Base-by-base conservation (phyloP, 106 monocot genomes). In the Hemerocallis citrina region DNA sequence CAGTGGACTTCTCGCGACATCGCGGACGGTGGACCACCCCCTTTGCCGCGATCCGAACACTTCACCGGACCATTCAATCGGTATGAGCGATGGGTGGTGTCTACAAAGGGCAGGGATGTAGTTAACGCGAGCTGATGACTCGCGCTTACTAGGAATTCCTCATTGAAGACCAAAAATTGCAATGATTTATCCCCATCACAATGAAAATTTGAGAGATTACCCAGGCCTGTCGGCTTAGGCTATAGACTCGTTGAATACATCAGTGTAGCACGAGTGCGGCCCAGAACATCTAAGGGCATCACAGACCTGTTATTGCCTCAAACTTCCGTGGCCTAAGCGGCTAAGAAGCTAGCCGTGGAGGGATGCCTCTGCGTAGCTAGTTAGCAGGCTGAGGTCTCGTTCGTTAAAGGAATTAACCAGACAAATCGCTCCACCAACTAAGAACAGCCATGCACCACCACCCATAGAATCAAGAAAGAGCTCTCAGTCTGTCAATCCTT, bases 201-300 rank as follows among this genome's bases (percentile, higher is more conserved):
- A 63, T 63, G 46, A 63, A 63, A 63, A 31, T 63, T 63, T 63
- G 7, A 19, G 46, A 63, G 63, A 63, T 63, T 63, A 46, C 63
- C 14, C 15, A 16, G 28, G 63, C 27, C 32, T 46, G 12, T 63
- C 29, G 46, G n/a, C 45, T 13, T 46, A 47, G 45, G 63, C 28
- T 46, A 46, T 63, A 46, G 39, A 63, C 32, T 63, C 45, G 21
- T 72, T 79, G 79, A 74, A 79, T 82, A 82, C 73, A 82, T 82
- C 78, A 84, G 75, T 84, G 79, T 84, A 84, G 79, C 75, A 75
- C 79, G 68, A 72, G 84, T 84, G 84, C 75, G 78, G 84, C 79
- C 84, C 79, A 84, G 75, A 84, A 79, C 84, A 84, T 84, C 72
- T 84, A 84, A 84, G 84, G 79, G 84, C 79, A 84, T 84, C 84